Evolutionary conservation across 306 rosid species (phyloP).

Genomic region (Rosa lucieae): DNA sequence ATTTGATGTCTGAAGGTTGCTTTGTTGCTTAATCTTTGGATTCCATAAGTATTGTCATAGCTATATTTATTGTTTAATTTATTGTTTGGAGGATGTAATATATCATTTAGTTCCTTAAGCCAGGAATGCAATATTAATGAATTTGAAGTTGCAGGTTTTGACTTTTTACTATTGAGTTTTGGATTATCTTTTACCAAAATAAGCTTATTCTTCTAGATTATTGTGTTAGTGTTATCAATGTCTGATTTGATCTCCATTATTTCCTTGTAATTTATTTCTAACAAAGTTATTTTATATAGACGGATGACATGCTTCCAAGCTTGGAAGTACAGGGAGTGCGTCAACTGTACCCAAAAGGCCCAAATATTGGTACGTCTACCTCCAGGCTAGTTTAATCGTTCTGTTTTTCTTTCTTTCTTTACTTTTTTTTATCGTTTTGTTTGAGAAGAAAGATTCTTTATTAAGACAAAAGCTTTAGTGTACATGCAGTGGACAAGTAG

Average conservation of each 20-base stretch:
- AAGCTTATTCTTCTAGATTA: not conserved
- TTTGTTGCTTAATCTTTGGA: not conserved
- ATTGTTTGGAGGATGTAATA: not conserved
- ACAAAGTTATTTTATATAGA: too few species aligned
- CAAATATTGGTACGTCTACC: too few species aligned
- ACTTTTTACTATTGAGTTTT: not conserved
- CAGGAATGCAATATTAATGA: not conserved
- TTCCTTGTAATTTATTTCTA: not conserved
- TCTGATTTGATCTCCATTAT: not conserved
- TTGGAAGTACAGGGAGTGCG: too few species aligned
- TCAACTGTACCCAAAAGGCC: too few species aligned
- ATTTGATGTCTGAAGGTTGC: conserved; percentile 8
- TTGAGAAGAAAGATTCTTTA: not conserved
- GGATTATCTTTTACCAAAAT: too few species aligned
- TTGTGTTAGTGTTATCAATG: not conserved
- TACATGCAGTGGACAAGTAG: not conserved
- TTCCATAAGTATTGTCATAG: not conserved
- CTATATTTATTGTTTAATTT: not conserved
- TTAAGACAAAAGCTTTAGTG: not conserved
- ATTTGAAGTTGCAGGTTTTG: not conserved
- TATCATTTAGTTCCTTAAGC: not conserved
- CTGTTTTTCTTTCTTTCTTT: too few species aligned
- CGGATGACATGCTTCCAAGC: too few species aligned
- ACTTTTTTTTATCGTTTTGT: too few species aligned
- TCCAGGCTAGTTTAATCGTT: too few species aligned